phyloP scores from a whole-genome alignment of 2,329 filamentous ascomycete species.

The Botrytis galanthina region DNA sequence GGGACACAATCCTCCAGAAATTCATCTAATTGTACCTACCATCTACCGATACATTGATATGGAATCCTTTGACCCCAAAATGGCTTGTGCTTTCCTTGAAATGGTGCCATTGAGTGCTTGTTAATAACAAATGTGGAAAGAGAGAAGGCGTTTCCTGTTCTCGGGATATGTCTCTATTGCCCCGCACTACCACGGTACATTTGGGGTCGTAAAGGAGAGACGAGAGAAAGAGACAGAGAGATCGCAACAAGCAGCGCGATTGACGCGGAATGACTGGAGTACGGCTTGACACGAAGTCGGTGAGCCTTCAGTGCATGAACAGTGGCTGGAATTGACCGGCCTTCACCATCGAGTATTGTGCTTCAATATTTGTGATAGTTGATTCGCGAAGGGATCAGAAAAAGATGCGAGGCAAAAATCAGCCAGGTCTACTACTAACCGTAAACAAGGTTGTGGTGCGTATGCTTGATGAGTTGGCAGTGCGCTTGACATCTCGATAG shows the following conservation, averaged over 20 bases:
- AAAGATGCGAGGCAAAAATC: slow-evolving; percentile 33
- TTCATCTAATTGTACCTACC: slow-evolving; percentile 14
- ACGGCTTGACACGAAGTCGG: slow-evolving; percentile 42
- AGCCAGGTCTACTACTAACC: slow-evolving; percentile 34
- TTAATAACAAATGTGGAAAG: slow-evolving; percentile 21
- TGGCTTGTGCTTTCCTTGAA: slow-evolving; percentile 18
- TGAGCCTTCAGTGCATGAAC: slow-evolving; percentile 39
- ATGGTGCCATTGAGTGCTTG: slow-evolving; percentile 30
- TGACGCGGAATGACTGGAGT: slow-evolving; percentile 39
- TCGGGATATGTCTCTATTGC: slow-evolving; percentile 25
- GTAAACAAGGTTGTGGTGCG: slow-evolving; percentile 42
- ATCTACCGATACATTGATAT: slow-evolving; percentile 27
- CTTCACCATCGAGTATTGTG: slow-evolving; percentile 29
- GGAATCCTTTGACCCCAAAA: not conserved
- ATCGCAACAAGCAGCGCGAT: slow-evolving; percentile 30
- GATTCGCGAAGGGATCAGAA: slow-evolving; percentile 26
- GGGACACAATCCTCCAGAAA: slow-evolving; percentile 31
- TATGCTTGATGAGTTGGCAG: slow-evolving; percentile 48
- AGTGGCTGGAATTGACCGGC: slow-evolving; percentile 35
- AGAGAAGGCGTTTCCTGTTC: slow-evolving; percentile 10
- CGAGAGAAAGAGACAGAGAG: not conserved
- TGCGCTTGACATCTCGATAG: slow-evolving; percentile 41
- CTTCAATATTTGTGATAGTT: slow-evolving; percentile 23
- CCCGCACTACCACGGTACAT: slow-evolving; percentile 37
- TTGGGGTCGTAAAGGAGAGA: not conserved